Percentiles rank a stretch among this genome's conserved stretches.
Conservation (phyloP, 75 land plant species). For the Pinus taeda region DNA sequence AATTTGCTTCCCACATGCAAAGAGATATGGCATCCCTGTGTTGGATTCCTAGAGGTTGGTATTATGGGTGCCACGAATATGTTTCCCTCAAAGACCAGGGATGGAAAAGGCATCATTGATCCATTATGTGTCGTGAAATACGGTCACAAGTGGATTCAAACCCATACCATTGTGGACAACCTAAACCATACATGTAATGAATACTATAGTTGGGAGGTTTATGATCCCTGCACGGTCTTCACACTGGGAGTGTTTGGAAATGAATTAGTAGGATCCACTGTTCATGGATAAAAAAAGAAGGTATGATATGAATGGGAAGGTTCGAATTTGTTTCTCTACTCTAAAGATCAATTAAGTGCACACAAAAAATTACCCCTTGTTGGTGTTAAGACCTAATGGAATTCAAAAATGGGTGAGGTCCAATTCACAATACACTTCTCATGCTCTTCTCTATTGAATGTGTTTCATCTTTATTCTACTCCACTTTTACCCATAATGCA, state of each 20-base stretch:
- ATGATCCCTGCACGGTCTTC: conserved; percentile 85
- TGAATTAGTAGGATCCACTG: conserved; percentile 16
- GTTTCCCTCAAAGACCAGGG: conserved; percentile 38
- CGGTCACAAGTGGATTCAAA: conserved; percentile 84
- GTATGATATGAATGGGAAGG: conserved; percentile 72
- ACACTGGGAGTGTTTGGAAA: conserved; percentile 68
- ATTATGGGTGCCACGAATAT: conserved; percentile 65
- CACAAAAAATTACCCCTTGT: conserved; percentile 53
- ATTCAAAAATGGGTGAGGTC: conserved; percentile 85
- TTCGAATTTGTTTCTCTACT: conserved; percentile 76
- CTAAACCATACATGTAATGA: conserved; percentile 87
- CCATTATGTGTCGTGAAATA: conserved; percentile 81
- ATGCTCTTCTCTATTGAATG: conserved; percentile 46
- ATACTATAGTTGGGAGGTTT: conserved; percentile 88
- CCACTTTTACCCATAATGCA: conserved; percentile 88
- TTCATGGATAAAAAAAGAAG: background rate
- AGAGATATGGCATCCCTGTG: conserved; percentile 56
- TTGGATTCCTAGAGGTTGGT: conserved; percentile 63
- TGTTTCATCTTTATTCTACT: conserved; percentile 50
- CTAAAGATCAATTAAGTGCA: conserved; percentile 73
- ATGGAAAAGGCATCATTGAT: conserved; percentile 69
- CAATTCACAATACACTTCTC: conserved; percentile 72
- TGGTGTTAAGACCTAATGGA: conserved; percentile 56
- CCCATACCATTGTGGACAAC: conserved; percentile 72
- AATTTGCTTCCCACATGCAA: conserved; percentile 62